phyloP scores from a whole-genome alignment of 768 basidiomycete genomes.

The Lactarius akahatsu region DNA sequence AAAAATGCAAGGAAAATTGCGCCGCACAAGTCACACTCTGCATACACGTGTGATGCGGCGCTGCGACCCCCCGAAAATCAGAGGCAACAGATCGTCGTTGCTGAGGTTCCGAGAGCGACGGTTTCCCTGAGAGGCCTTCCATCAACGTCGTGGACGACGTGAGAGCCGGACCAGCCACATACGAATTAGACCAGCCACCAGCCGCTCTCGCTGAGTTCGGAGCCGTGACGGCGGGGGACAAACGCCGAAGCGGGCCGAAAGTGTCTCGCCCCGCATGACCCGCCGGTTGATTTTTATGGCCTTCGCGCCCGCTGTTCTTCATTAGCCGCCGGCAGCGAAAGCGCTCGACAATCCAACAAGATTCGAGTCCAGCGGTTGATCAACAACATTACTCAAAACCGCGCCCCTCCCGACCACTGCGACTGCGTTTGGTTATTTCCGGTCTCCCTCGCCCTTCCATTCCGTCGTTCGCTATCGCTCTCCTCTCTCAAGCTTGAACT shows the following conservation, averaged over 20 bases:
- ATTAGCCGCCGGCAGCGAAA: constrained; percentile 26
- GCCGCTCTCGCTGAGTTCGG: constrained; percentile 14
- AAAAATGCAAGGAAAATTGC: background rate
- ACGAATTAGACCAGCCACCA: constrained; percentile 1
- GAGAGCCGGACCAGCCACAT: background rate
- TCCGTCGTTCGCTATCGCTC: constrained; percentile 9
- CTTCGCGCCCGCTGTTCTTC: constrained; percentile 15
- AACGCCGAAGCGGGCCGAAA: constrained; percentile 25
- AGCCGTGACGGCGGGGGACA: constrained; percentile 12
- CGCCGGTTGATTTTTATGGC: constrained; percentile 19
- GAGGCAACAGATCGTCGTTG: background rate
- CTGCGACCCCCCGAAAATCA: constrained; percentile 1
- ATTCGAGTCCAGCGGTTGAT: constrained; percentile 28
- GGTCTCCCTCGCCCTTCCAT: constrained; percentile 10
- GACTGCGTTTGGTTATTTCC: constrained; percentile 15
- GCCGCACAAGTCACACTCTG: background rate
- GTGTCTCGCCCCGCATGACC: constrained; percentile 19
- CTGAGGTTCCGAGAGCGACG: background rate
- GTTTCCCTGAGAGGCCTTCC: background rate
- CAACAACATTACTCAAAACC: constrained; percentile 24
- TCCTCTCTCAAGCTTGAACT: constrained; percentile 10
- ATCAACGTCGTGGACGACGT: constrained; percentile 1
- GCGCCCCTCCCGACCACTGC: constrained; percentile 6
- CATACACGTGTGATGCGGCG: background rate
- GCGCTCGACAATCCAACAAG: constrained; percentile 27